Base-by-base conservation (phyloP, 2,329 filamentous ascomycete genomes). In the Aspergillus persii region DNA sequence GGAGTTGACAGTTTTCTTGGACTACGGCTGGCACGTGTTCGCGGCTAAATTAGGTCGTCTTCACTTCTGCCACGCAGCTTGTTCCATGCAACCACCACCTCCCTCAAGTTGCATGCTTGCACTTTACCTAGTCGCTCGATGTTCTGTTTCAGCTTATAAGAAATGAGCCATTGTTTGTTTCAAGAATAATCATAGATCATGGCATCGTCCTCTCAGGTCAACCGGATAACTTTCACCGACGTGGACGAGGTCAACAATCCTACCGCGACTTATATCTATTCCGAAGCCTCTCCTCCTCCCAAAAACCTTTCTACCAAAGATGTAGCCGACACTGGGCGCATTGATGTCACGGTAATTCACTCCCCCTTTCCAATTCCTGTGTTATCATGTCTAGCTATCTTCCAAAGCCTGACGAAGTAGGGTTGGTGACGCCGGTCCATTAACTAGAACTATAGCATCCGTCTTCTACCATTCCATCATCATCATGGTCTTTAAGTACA, bases 231-330 rank as follows among this genome's bases (percentile, higher is more conserved):
- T n/a, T 67, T 77, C 36, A 69, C 54, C 12, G 74, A 77, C 59
- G 71, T 72, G 26, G 81, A 86, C 66, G 81, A 84, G 58, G 79
- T 81, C 23, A 82, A 82, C 27, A 77, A 76, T 59, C 69, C 80
- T 11, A 77, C 74, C 3, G 76, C 78, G 5, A 82, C 80, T 0
- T 86, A 84, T 62, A 68, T 84, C 56, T 77, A 79, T 55, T 78
- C 79, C 3, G 63, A 67, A 50, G 62, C 69, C 23, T 54, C 60
- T 53, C 53, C 47, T 47, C 27, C 48, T 18, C 23, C 60, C 18
- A 44, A 8, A 5, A 23, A 27, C 30, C 9, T 8, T 33, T 49
- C 36, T 15, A 57, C 63, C 31, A 63, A 41, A 41, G 15, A 41
- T 41, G 36, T 6, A 12, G 36, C 12, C 36, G 4, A 64, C 29